These are phyloP conservation scores for Lanmaoa pseudosensibilis DNA, from an alignment of 768 basidiomycete species.

Conservation along the genomic window DNA sequence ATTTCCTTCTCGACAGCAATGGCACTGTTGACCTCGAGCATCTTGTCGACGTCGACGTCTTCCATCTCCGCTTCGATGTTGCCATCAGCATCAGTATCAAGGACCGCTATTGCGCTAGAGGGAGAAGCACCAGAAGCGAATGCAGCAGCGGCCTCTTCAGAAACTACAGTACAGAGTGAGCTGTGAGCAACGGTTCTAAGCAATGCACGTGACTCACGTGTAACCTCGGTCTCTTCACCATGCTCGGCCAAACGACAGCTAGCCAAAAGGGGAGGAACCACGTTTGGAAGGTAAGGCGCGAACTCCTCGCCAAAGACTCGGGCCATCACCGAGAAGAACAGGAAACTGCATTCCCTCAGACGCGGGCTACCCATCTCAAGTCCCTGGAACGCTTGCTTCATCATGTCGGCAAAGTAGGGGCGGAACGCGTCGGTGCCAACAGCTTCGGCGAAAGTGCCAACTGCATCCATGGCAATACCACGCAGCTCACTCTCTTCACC, in stretches of 20 bases:
- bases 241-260: slow-evolving; percentile 85
- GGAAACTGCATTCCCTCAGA: slow-evolving; percentile 91
- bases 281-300: slow-evolving; percentile 78
- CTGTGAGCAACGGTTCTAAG: background rate
- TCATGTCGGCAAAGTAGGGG: slow-evolving; percentile 94
- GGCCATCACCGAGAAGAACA: slow-evolving; percentile 99
- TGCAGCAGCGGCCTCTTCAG: slow-evolving; percentile 54
- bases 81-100: slow-evolving; percentile 55
- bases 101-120: slow-evolving; percentile 63
- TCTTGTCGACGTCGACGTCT: slow-evolving; percentile 80
- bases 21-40: slow-evolving; percentile 91
- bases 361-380: slow-evolving; percentile 84
- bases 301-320: slow-evolving; percentile 95
- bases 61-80: slow-evolving; percentile 65
- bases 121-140: slow-evolving; percentile 77
- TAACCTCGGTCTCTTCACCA: slow-evolving; percentile 50
- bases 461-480: slow-evolving; percentile 98
- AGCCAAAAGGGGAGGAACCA: slow-evolving; percentile 80
- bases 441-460: slow-evolving; percentile 96
- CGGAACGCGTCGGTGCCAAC: slow-evolving; percentile 93
- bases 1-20: slow-evolving; percentile 99
- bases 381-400: slow-evolving; percentile 92
- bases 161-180: slow-evolving; percentile 34
- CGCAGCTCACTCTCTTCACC: slow-evolving; percentile 94
- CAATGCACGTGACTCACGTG: slow-evolving; percentile 39